phyloP scores from a whole-genome alignment of 2,329 filamentous ascomycete genomes.

The Chrysoporthe puriensis region DNA sequence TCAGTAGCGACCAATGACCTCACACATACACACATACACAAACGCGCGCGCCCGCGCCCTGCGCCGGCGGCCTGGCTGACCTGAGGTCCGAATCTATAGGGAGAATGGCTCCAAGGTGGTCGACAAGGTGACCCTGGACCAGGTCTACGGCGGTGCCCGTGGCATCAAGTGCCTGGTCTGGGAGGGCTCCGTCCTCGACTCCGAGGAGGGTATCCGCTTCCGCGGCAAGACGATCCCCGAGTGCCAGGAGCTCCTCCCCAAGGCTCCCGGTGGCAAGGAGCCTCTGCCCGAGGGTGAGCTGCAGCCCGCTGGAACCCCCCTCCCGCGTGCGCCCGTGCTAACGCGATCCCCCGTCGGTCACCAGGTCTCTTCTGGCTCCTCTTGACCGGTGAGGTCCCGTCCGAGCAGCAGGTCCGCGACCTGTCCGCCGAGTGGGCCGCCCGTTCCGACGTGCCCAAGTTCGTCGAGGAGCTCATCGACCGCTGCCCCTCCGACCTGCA shows the following conservation, averaged over 20 bases:
- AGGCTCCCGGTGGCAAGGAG: conserved; percentile 94
- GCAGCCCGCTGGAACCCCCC: too few relatives aligned
- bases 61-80: conserved; percentile 34
- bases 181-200: conserved; percentile 97
- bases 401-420: conserved; percentile 97
- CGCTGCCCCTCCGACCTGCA: conserved; percentile 98
- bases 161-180: conserved; percentile 98
- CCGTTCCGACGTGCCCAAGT: conserved; percentile 95
- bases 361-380: conserved; percentile 98
- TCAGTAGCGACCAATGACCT: conserved; percentile 51
- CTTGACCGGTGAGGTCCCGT: conserved; percentile 95
- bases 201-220: conserved; percentile 99
- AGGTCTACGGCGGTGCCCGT: conserved; percentile 98
- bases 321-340: neutral
- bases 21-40: neutral
- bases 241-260: conserved; percentile 96
- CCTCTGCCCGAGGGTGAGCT: conserved; percentile 85
- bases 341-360: too few relatives aligned
- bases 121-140: conserved; percentile 97
- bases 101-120: conserved; percentile 94
- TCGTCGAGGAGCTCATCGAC: conserved; percentile 99
- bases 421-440: conserved; percentile 99
- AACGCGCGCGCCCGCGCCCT: conserved; percentile 13
- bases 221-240: conserved; percentile 98
- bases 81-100: conserved; percentile 49